Base-by-base conservation (phyloP, 192 early-diverging fungal genomes). In the Funneliformis geosporum region DNA sequence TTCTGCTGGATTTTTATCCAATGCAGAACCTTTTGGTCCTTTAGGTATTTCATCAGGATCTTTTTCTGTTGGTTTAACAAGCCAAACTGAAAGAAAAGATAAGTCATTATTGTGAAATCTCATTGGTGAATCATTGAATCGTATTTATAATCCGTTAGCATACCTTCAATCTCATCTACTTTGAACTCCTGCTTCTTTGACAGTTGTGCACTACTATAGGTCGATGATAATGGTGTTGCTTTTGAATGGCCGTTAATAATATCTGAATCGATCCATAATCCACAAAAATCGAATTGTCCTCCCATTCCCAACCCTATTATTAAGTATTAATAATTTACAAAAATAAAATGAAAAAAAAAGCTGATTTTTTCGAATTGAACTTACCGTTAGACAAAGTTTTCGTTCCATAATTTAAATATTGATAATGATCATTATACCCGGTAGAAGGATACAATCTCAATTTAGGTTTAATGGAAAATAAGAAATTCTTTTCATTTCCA, bases 341-440 rank as follows among this genome's bases (percentile, higher is more conserved):
- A 61, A 61, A 50, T 38, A 23, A 62, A 21, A 27, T n/a, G 25
- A 25, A 65, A 67, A 33, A 33, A 33, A 33, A 33, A 33, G 33
- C 46, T 7, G 4, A 27, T 60, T 44, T 75, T 61, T n/a, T 46
- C 38, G 43, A 80, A 59, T 55, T 43, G 18, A 25, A 46, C 50
- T 80, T 83, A 87, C 89, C 93, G 80, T 95, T 95, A 0, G 92
- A 89, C 64, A 95, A 80, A 8, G 89, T 92, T 84, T 95, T 89
- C 39, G 87, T 92, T 0, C 89, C 92, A 64, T 87, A 92, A 76
- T 92, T 92, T 38, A 95, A 74, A 79, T 95, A 95, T 70, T 93
- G 92, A 74, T 88, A 95, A 80, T 95, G 87, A 61, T 83, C 76
- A 82, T 95, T 95, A 62, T 85, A 85, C 18, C 88, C 83, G 5